Base-by-base conservation (phyloP, 2,329 filamentous ascomycete genomes). In the Calonectria ilicicola region DNA sequence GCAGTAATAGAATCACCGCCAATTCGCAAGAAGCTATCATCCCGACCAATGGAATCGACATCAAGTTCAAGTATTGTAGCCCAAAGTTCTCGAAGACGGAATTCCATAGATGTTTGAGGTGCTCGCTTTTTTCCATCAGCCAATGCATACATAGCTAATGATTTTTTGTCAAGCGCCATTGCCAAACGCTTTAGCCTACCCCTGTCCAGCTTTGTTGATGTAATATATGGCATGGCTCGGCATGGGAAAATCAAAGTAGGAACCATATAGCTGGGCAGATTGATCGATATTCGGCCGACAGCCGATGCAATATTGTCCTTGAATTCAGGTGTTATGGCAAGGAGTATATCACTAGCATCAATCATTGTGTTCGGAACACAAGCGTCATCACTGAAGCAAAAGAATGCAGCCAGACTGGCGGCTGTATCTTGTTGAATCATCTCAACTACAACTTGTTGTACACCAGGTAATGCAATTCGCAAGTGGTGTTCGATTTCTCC, bases 1-100 rank as follows among this genome's bases (percentile, higher is more conserved):
- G 87, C 87, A 1, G 82, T 74, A 2, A 89, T 83, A 0, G 87
- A 89, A 75, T 89, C 86, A 23, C 87, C 87, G 10, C 87, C 87
- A 0, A 88, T 82, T 0, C 81, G 81, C 80, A 89, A 87, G 78
- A 89, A 89, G 77, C 84, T 87, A 73, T 88, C 84, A 3, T 86
- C 83, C 2, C 82, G 21, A 17, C 56, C 56, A 44, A 62, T 62
- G 17, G 15, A 17, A 29, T 62, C 35, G 15, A 29, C 5, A 72
- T 78, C 72, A 5, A 86, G 73, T 3, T 75, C 75, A 4, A 88
- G 79, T 0, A 85, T 76, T 1, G 80, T 77, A 5, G 80, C 78
- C 85, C 86, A 88, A 23, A 84, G 76, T n/a, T 70, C 60, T 21
- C 78, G 81, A n/a, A 86, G 72, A 0, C 77, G 77, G 10, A 63